Evolutionary conservation across 176 grass and related monocot genomes (phyloP).

Genomic region (Oryza glaberrima): DNA sequence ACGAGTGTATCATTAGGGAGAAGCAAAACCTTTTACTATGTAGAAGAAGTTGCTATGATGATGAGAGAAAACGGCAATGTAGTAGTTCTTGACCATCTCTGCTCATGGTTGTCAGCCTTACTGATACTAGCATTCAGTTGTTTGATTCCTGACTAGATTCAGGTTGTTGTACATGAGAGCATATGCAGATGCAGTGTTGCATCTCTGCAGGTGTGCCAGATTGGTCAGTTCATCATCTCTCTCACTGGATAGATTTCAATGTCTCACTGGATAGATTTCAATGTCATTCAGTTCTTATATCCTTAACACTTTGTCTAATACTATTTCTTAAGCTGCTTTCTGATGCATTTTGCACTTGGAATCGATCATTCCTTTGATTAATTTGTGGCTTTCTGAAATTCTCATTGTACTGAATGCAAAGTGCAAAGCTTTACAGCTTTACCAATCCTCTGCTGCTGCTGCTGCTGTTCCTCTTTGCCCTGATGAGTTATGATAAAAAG

Average conservation of each 20-base stretch:
- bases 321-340: neutral
- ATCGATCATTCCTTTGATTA: conserved; percentile 4
- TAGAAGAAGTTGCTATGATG: conserved; percentile 21
- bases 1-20: conserved; percentile 32
- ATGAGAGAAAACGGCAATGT: conserved; percentile 21
- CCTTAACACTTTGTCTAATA: conserved; percentile 7
- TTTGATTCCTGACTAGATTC: conserved; percentile 4
- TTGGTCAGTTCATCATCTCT: conserved; percentile 13
- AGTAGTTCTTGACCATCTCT: conserved; percentile 18
- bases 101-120: conserved; percentile 6
- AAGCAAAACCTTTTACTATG: neutral
- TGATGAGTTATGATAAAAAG: conserved; percentile 50
- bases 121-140: neutral
- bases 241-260: conserved; percentile 27
- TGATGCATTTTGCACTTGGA: conserved; percentile 11
- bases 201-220: conserved; percentile 19
- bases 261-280: conserved; percentile 31
- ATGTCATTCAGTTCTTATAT: conserved; percentile 1
- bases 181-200: conserved; percentile 23
- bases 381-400: conserved; percentile 41
- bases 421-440: conserved; percentile 54
- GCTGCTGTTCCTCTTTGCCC: conserved; percentile 30
- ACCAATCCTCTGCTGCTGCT: conserved; percentile 16
- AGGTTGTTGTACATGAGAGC: conserved; percentile 9
- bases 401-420: conserved; percentile 44